Conservation (phyloP, 2,329 filamentous ascomycete genomes). For the Ophiognomonia clavigignenti-juglandacearum region DNA sequence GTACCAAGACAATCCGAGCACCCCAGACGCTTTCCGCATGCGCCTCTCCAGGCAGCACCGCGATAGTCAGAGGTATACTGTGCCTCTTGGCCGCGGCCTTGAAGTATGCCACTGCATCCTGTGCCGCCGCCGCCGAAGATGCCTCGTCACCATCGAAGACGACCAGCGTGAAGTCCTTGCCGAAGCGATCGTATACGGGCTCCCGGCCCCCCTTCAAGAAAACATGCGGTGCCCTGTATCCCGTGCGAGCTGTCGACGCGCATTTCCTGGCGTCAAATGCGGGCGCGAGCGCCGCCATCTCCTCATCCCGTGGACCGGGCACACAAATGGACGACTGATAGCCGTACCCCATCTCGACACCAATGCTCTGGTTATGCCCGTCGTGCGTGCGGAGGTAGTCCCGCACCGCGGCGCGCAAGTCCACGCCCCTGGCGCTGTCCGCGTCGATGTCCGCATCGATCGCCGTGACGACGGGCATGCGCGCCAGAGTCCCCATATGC, state of each 20-base stretch:
- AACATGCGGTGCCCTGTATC: constrained; percentile 15
- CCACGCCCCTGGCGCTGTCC: constrained; percentile 1
- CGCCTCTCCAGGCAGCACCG: constrained; percentile 9
- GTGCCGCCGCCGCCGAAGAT: too few species aligned
- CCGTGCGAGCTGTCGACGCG: constrained; percentile 15
- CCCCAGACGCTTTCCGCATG: constrained; percentile 11
- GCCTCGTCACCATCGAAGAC: too few species aligned
- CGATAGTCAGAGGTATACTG: constrained; percentile 5
- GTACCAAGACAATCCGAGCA: constrained; percentile 12
- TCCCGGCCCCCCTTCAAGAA: constrained; percentile 12
- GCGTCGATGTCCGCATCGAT: neutral
- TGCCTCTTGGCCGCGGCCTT: neutral
- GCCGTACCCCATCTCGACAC: constrained; percentile 24
- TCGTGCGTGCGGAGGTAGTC: constrained; percentile 18
- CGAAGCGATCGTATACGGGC: constrained; percentile 15
- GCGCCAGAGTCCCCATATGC: constrained; percentile 1
- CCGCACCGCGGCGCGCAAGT: constrained; percentile 10
- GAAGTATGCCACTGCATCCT: neutral
- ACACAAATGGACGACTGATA: constrained; percentile 15
- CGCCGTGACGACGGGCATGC: constrained; percentile 12
- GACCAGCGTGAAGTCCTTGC: constrained; percentile 11
- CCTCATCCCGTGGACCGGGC: neutral
- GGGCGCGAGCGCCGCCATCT: neutral
- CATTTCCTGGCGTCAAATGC: constrained; percentile 3
- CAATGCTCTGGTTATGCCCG: constrained; percentile 23